phyloP scores from a whole-genome alignment of 306 rosid species.

The Bauhinia variegata region DNA sequence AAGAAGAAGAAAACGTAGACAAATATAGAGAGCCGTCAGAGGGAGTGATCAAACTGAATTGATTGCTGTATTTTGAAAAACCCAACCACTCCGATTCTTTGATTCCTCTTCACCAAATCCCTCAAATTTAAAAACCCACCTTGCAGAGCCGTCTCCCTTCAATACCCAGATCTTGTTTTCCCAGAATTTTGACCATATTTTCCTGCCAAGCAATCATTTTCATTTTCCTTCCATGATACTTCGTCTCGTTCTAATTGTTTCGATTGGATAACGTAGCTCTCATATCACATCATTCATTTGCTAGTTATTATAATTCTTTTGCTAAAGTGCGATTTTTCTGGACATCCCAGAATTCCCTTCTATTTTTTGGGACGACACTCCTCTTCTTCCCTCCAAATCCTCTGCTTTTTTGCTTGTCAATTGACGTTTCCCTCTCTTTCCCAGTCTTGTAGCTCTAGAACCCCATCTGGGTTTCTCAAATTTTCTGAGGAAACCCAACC shows the following conservation, averaged over 20 bases:
- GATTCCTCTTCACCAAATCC: conserved; percentile 58
- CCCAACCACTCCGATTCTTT: conserved; percentile 63
- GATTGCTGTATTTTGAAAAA: conserved; percentile 34
- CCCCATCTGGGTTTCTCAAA: conserved; percentile 44
- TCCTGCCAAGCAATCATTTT: conserved; percentile 7
- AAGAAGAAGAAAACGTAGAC: background rate
- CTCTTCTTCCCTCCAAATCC: background rate
- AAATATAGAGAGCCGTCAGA: conserved; percentile 32
- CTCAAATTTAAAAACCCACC: conserved; percentile 49
- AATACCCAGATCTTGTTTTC: conserved; percentile 49
- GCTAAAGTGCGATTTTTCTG: background rate
- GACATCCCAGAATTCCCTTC: conserved; percentile 18
- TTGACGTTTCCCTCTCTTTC: background rate
- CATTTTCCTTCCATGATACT: conserved; percentile 22
- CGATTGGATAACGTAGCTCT: background rate
- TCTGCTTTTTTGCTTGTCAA: conserved; percentile 15
- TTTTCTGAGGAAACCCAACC: conserved; percentile 29
- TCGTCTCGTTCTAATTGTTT: background rate
- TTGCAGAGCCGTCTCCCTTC: conserved; percentile 26
- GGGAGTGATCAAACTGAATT: conserved; percentile 36
- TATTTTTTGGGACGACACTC: conserved; percentile 1
- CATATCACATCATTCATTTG: background rate
- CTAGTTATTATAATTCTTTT: background rate
- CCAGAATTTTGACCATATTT: conserved; percentile 34
- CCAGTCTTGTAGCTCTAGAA: conserved; percentile 19